Evolutionary conservation across 805 yeast genomes (phyloP), one percentile per base, ranked within the genome.

Genomic region (Groenewaldozyma tartarivorans): DNA sequence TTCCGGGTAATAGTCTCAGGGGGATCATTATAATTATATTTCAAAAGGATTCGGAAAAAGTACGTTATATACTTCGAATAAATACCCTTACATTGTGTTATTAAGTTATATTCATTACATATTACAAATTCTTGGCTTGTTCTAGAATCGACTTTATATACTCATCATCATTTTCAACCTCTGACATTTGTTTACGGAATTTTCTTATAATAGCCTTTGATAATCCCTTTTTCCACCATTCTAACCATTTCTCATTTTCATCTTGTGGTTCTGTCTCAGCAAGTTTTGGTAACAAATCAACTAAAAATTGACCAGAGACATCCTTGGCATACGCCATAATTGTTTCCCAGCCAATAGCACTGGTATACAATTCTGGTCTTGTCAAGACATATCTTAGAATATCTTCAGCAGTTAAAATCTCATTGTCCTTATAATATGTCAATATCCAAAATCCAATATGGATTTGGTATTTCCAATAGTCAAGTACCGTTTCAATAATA

Each of bases 391-490:
- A 45, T 65, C 67, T 32, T 65, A 56, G 27, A 76, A 55, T 31
- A 75, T 55, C n/a, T 70, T 58, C 17, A 49, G 48, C 2, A 70
- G 62, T 48, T 3, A 79, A 50, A 18, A 79, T 56, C 2, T 65
- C 70, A 39, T 64, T 64, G 20, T 66, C 62, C 40, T 67, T 64
- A 44, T 81, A 62, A 39, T 72, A 68, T 46, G 74, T 77, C 32
- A 75, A 56, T 7, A 81, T 72, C 43, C 79, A 62, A 42, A 67
- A 74, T 1, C 83, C 92, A 40, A 75, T 74, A 52, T 78, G 73
- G 1, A 82, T 79, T 43, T 78, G 76, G 35, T 66, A 63, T 43
- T 69, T 68, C 92, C 94, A 82, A 52, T 72, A 75, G 36, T 73
- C 63, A 30, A 82, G 53, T 2, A 80, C 74, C 1, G 79, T 70